These are phyloP conservation scores for Yamadazyma paraphyllophila DNA, from an alignment of 805 yeast genomes.

Conservation along the genomic window DNA sequence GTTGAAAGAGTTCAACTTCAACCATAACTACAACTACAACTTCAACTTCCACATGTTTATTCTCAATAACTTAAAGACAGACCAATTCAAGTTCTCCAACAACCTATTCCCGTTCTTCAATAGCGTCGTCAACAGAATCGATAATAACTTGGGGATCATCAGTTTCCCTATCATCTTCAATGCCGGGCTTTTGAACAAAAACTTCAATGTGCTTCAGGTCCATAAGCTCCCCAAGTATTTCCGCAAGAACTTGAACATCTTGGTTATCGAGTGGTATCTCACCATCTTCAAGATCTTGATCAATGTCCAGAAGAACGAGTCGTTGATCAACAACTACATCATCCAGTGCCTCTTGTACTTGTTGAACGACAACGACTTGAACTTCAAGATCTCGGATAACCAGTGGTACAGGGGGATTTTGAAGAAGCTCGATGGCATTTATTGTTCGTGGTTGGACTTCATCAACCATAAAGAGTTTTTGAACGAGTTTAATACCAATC, in stretches of 20 bases:
- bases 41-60: constrained; percentile 10
- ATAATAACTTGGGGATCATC: constrained; percentile 52
- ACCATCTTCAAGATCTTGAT: constrained; percentile 43
- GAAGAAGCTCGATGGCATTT: constrained; percentile 6
- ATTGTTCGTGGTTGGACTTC: constrained; percentile 13
- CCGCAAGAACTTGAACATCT: constrained; percentile 22
- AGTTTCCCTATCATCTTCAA: constrained; percentile 48
- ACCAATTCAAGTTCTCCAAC: constrained; percentile 16
- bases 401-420: constrained; percentile 11
- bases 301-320: constrained; percentile 15
- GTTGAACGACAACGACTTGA: constrained; percentile 13
- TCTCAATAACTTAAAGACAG: constrained; percentile 8
- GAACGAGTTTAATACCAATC: constrained; percentile 8
- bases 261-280: constrained; percentile 47
- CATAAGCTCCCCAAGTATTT: constrained; percentile 26
- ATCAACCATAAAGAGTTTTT: constrained; percentile 5
- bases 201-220: constrained; percentile 16
- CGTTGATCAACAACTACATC: constrained; percentile 24
- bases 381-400: constrained; percentile 9
- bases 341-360: constrained; percentile 28
- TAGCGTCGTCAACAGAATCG: constrained; percentile 23
- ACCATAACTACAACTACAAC: constrained; percentile 12
- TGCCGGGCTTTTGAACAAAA: constrained; percentile 28
- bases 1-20: constrained; percentile 43
- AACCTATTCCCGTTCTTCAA: constrained; percentile 16